Evolutionary conservation across 495 filamentous ascomycete genomes (phyloP).

Genomic region (Xylaria longipes): DNA sequence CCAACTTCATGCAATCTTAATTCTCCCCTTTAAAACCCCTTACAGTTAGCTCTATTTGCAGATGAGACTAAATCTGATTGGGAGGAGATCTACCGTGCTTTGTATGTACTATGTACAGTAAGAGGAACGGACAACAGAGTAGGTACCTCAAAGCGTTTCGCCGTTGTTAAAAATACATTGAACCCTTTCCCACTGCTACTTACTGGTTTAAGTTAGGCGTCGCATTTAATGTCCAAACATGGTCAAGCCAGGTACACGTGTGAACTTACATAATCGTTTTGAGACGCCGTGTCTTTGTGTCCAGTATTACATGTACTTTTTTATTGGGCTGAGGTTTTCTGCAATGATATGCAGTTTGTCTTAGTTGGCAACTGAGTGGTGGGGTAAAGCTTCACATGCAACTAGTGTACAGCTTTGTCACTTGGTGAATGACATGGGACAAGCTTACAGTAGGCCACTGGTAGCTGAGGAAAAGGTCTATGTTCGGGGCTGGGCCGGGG

Average conservation of each 20-base stretch:
- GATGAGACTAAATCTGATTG: background rate
- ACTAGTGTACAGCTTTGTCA: background rate
- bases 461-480: slow-evolving; percentile 12
- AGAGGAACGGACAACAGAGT: background rate
- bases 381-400: slow-evolving; percentile 9
- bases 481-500: slow-evolving; percentile 13
- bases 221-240: background rate
- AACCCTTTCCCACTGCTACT: background rate
- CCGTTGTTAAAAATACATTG: slow-evolving; percentile 20
- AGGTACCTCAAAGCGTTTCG: slow-evolving; percentile 5
- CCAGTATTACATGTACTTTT: background rate
- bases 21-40: background rate
- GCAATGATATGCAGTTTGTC: no score
- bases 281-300: background rate
- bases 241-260: background rate
- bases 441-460: background rate
- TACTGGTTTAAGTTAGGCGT: background rate
- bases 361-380: background rate
- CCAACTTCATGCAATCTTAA: slow-evolving; percentile 8
- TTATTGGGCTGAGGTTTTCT: background rate
- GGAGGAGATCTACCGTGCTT: slow-evolving; percentile 5
- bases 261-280: background rate
- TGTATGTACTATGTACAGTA: no score
- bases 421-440: slow-evolving; percentile 8
- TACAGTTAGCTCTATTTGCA: background rate